A percentile compares a stretch with the other conserved stretches of the same genome.
phyloP scores from a whole-genome alignment of 768 basidiomycete genomes.

The Leccinum aurantiacum region DNA sequence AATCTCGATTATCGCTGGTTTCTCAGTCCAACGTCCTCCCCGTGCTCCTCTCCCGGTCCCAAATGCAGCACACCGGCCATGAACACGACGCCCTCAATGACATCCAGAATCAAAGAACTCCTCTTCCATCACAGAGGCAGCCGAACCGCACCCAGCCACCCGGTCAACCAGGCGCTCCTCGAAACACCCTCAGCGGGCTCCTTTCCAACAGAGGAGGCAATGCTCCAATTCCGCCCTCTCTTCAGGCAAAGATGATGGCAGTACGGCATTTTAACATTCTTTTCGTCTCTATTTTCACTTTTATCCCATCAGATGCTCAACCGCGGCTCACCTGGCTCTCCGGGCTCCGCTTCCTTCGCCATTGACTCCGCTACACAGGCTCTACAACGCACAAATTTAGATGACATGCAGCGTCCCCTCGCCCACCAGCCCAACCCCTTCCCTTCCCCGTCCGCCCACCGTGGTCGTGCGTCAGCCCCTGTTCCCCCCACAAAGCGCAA shows the following conservation, averaged over 20 bases:
- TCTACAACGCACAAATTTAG: conserved; percentile 39
- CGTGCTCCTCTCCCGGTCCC: not conserved
- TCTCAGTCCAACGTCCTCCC: conserved; percentile 16
- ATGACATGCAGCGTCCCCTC: conserved; percentile 29
- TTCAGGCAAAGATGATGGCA: conserved; percentile 93
- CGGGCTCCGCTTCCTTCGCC: conserved; percentile 28
- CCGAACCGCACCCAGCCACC: conserved; percentile 17
- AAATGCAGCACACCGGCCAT: conserved; percentile 26
- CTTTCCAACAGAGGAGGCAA: conserved; percentile 44
- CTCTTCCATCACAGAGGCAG: conserved; percentile 12
- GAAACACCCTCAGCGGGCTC: conserved; percentile 39
- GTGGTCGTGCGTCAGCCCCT: conserved; percentile 33
- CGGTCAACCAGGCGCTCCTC: conserved; percentile 14
- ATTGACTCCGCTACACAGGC: conserved; percentile 43
- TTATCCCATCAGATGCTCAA: conserved; percentile 45
- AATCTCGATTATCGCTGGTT: conserved; percentile 34
- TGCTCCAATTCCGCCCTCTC: conserved; percentile 80
- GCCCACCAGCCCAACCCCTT: conserved; percentile 37
- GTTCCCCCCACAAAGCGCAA: conserved; percentile 43
- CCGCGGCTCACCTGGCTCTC: conserved; percentile 33
- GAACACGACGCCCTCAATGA: conserved; percentile 14
- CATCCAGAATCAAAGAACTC: not conserved
- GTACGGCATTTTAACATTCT: conserved; percentile 43
- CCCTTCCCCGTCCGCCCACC: conserved; percentile 31
- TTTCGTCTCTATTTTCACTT: conserved; percentile 15